Base-by-base conservation (phyloP, 2,329 filamentous ascomycete genomes). In the Sporothrix variecibatus region DNA sequence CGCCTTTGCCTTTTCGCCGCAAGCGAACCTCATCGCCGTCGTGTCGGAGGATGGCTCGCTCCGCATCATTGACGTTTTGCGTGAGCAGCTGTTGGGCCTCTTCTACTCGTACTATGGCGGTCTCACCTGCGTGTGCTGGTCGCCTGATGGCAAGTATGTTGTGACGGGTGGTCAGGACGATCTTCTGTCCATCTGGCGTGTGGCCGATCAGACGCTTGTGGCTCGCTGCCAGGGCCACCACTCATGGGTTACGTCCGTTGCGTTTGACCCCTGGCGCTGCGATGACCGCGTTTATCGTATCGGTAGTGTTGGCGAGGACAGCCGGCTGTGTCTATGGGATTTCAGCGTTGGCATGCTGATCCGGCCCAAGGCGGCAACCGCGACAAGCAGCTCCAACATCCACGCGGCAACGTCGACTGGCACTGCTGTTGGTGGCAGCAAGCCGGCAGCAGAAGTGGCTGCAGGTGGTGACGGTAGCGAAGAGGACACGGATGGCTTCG, bases 301-400 rank as follows among this genome's bases (percentile, higher is more conserved):
- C 79, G 96, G 96, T 40, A 97, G 94, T 79, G 95, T 99, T 0
- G 96, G 95, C 17, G 95, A 98, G 81, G 96, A 99, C 81, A 94
- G 95, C 78, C 88, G 94, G 74, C 85, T 99, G 23, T 89, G 97
- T 75, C 85, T 99, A 15, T 99, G 96, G 96, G 96, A 99, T 84
- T 99, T 99, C 81, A 97, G 92, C 77, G 94, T 97, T 58, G 94
- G 94, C 78, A 98, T 98, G 95, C 87, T 99, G 78, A 93, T 97
- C 82, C 89, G 95, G 75, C 95, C 96, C 26, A 95, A 95, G 83
- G 92, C 90, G 78, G 79, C 78, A 43, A 93, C 94, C 85, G 80
- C 92, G 88, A 72, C 17, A 56, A 73, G 67, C 64, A 71, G 70
- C 68, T 71, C 53, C 38, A 62, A 53, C 73, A 34, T 68, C 71